Percentiles rank a stretch among this genome's conserved stretches.
Evolutionary conservation across 78 protist genomes (phyloP).

Genomic region (Dictyostelium brefeldianum): DNA sequence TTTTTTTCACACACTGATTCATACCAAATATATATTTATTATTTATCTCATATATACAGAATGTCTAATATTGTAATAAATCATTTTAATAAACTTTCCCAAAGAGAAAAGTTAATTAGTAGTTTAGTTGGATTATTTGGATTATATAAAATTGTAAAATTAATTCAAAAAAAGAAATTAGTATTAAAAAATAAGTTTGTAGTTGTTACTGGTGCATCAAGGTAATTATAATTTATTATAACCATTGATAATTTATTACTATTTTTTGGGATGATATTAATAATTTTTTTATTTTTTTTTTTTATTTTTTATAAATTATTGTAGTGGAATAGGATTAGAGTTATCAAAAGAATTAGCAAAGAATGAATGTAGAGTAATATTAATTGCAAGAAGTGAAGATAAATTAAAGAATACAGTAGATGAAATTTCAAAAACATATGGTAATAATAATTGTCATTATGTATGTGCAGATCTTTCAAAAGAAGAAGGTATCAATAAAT

Average conservation of each 20-base stretch:
- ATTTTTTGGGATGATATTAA: too few relatives aligned
- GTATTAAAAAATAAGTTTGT: conserved; percentile 32
- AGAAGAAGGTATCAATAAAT: neutral
- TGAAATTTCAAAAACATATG: neutral
- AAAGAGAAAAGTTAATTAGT: too few relatives aligned
- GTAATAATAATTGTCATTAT: neutral
- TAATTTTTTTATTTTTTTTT: neutral
- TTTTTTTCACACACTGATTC: too few relatives aligned
- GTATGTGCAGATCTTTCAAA: conserved; percentile 17
- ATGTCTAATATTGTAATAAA: too few relatives aligned
- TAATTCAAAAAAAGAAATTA: neutral
- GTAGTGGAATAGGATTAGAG: conserved; percentile 56
- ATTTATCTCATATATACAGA: too few relatives aligned
- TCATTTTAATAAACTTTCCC: too few relatives aligned
- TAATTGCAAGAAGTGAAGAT: conserved; percentile 39
- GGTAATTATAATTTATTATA: too few relatives aligned
- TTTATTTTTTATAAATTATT: neutral
- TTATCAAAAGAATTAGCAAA: conserved; percentile 55
- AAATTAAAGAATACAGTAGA: neutral
- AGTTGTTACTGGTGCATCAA: conserved; percentile 66
- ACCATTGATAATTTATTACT: neutral
- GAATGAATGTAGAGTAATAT: conserved; percentile 6
- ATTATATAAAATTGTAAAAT: too few relatives aligned
- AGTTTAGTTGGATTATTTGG: too few relatives aligned
- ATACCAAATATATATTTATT: too few relatives aligned